Evolutionary conservation across 345 rosid genomes (phyloP).

Genomic region (Cardamine resedifolia): DNA sequence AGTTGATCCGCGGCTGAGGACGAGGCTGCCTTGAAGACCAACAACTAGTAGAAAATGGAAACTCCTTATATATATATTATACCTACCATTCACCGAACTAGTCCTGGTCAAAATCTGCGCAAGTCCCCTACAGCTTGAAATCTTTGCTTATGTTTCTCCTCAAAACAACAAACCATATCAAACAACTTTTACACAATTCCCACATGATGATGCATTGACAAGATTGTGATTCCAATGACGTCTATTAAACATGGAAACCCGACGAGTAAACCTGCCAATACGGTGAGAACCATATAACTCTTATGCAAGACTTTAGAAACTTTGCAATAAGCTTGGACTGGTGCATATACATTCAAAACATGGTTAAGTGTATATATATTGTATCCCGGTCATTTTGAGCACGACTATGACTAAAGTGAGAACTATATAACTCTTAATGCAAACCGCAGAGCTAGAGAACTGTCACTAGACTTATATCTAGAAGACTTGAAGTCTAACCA

Average conservation of each 20-base stretch:
- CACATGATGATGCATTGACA: slow-evolving; percentile 24
- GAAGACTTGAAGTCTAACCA: not conserved
- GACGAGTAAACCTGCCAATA: slow-evolving; percentile 30
- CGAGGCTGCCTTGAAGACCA: slow-evolving; percentile 17
- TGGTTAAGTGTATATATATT: not conserved
- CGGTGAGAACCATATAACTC: slow-evolving; percentile 1
- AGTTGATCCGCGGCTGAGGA: not conserved
- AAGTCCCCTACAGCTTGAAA: slow-evolving; percentile 5
- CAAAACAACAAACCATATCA: slow-evolving; percentile 22
- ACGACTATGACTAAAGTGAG: not conserved
- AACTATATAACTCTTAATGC: not conserved
- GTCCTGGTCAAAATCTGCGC: slow-evolving; percentile 15
- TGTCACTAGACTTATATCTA: not conserved
- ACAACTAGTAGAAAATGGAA: slow-evolving; percentile 14
- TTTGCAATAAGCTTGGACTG: not conserved
- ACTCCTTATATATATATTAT: not conserved
- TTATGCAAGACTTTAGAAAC: slow-evolving; percentile 1
- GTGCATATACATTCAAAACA: not conserved
- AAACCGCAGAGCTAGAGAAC: not conserved
- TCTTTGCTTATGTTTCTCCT: slow-evolving; percentile 20
- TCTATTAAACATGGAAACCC: slow-evolving; percentile 1
- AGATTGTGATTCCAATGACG: slow-evolving; percentile 22
- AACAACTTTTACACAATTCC: slow-evolving; percentile 16
- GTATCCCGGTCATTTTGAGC: not conserved
- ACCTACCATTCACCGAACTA: slow-evolving; percentile 21